Conservation (phyloP, 345 rosid species). For the Zanthoxylum bungeanum region DNA sequence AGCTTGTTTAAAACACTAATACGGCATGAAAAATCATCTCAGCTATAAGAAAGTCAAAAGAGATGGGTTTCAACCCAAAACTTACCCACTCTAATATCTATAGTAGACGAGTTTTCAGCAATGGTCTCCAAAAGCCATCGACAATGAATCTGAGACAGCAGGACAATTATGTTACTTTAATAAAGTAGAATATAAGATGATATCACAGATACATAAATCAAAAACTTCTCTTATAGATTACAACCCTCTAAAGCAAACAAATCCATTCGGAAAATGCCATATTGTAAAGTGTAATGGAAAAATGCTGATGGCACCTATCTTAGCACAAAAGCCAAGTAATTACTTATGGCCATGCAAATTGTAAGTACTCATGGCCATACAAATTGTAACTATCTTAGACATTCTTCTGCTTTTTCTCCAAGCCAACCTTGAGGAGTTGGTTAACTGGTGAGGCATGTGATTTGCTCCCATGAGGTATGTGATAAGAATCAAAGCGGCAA, state of each 20-base stretch:
- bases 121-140: constrained; percentile 69
- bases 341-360: background rate
- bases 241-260: background rate
- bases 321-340: background rate
- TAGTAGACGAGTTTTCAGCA: constrained; percentile 52
- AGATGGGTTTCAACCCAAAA: constrained; percentile 7
- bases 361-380: background rate
- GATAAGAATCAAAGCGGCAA: too few relatives aligned
- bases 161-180: background rate
- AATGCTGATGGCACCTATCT: background rate
- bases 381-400: background rate
- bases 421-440: too few relatives aligned
- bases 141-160: constrained; percentile 72
- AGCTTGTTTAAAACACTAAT: background rate
- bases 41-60: background rate
- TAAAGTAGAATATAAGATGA: background rate
- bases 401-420: background rate
- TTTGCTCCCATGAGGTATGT: too few relatives aligned
- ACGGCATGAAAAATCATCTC: background rate
- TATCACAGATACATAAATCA: background rate
- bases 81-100: constrained; percentile 88
- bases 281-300: background rate
- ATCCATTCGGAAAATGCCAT: background rate
- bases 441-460: too few relatives aligned
- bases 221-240: background rate